Conservation (phyloP, 1,284 basidiomycete genomes). For the Porogramme epimiltina region DNA sequence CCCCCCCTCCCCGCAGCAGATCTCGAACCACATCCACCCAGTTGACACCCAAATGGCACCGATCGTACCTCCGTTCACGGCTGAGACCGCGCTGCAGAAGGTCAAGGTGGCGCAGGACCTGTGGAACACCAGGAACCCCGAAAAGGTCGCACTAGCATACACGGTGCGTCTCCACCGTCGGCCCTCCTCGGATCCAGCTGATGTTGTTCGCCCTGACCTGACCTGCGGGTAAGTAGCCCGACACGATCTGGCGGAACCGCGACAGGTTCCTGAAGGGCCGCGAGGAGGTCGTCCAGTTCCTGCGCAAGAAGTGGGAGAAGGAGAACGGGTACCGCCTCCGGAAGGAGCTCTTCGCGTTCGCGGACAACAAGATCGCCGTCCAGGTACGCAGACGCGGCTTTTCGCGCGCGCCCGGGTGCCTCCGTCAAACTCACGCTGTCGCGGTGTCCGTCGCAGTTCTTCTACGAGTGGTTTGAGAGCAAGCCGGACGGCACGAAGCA, state of each 20-base stretch:
- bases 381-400: slow-evolving; percentile 29
- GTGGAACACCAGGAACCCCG: slow-evolving; percentile 37
- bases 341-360: slow-evolving; percentile 61
- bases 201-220: neutral
- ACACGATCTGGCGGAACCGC: slow-evolving; percentile 64
- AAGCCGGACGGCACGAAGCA: slow-evolving; percentile 39
- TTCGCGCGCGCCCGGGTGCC: neutral
- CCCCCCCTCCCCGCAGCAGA: no score
- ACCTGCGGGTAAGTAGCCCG: slow-evolving; percentile 26
- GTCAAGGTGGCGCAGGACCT: slow-evolving; percentile 37
- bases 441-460: slow-evolving; percentile 43
- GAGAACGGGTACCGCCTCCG: slow-evolving; percentile 48
- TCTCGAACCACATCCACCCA: no score
- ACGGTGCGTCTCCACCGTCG: slow-evolving; percentile 32
- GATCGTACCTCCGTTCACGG: slow-evolving; percentile 36
- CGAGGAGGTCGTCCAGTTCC: slow-evolving; percentile 49
- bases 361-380: slow-evolving; percentile 60
- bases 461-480: slow-evolving; percentile 56
- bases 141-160: slow-evolving; percentile 47
- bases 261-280: slow-evolving; percentile 52
- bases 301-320: slow-evolving; percentile 56
- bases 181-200: neutral
- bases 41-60: slow-evolving; percentile 21
- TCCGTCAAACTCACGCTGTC: neutral
- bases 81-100: slow-evolving; percentile 35